phyloP scores from a whole-genome alignment of 257 asterid species.

The Solanum pennellii region DNA sequence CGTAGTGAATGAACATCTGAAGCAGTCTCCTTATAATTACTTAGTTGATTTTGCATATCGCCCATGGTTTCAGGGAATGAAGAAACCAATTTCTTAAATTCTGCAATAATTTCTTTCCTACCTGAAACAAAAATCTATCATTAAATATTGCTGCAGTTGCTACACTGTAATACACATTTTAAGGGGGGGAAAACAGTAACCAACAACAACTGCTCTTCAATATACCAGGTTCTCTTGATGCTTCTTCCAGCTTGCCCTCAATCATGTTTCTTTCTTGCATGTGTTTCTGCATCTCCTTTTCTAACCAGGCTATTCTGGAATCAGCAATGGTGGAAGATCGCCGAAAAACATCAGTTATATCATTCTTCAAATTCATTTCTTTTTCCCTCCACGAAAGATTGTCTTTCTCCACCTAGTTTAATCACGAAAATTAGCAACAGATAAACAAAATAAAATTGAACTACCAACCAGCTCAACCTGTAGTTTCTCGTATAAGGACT shows the following conservation, averaged over 20 bases:
- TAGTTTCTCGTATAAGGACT: constrained; percentile 68
- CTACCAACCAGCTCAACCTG: constrained; percentile 61
- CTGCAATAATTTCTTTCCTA: constrained; percentile 74
- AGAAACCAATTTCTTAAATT: constrained; percentile 70
- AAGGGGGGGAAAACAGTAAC: background rate
- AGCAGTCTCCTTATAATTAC: constrained; percentile 72
- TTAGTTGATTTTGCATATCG: constrained; percentile 73
- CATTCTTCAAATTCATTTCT: constrained; percentile 67
- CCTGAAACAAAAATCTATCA: constrained; percentile 38
- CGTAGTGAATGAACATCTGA: constrained; percentile 61
- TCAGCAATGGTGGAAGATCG: constrained; percentile 59
- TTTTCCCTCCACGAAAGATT: constrained; percentile 80
- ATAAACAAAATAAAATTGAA: constrained; percentile 9
- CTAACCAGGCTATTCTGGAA: constrained; percentile 67
- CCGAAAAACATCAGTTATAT: constrained; percentile 61
- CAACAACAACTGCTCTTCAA: background rate
- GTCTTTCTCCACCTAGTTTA: constrained; percentile 71
- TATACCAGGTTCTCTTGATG: constrained; percentile 75
- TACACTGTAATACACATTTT: background rate
- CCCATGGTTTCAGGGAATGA: constrained; percentile 93
- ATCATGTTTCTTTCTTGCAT: constrained; percentile 39
- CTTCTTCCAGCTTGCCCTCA: constrained; percentile 59
- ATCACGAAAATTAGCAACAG: background rate
- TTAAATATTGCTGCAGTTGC: background rate
- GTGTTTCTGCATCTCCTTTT: constrained; percentile 52